Base-by-base conservation (phyloP, 192 early-diverging fungal genomes). In the Pilaira anomala region DNA sequence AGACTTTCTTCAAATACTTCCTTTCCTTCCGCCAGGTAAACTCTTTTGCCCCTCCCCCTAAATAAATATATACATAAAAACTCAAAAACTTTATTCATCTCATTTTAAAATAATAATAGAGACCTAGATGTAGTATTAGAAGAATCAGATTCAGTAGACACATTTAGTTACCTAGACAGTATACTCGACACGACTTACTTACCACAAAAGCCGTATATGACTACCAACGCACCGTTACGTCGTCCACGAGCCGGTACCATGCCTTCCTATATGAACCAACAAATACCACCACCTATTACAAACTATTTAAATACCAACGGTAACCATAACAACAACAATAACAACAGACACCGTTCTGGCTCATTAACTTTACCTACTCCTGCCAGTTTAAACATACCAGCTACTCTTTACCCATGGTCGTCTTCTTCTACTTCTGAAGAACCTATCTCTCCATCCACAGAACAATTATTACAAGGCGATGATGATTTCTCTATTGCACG, bases 181-280 rank as follows among this genome's bases (percentile, higher is more conserved):
- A 44, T 46, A 26, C 28, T 24, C 0, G 29, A 61, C 11, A 25
- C 48, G 7, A 19, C 46, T 45, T 41, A 36, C 3, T 52, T 40
- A 45, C n/a, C n/a, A n/a, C n/a, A n/a, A n/a, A n/a, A 39, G 24
- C 42, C 41, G 0, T 14, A 52, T 25, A 50, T 14, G 26, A 14
- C 26, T 65, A 18, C 45, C 5, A 33, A 40, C 28, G 8, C 36
- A n/a, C 63, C 54, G 30, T 30, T 44, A 24, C 45, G 68, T 46
- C 61, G 68, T 28, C 54, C 62, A n/a, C 52, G 68, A 42, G 68
- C 68, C 41, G 68, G 62, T n/a, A 70, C 68, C 9, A 70, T 70
- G 68, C 68, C 68, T 26, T 70, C 68, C 14, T 41, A 45, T 22
- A 21, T 19, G 8, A 19, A 42, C 14, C 42, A 29, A 5, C 59